Conservation (phyloP, 2,329 filamentous ascomycete genomes). For the Trichophyton benhamiae region DNA sequence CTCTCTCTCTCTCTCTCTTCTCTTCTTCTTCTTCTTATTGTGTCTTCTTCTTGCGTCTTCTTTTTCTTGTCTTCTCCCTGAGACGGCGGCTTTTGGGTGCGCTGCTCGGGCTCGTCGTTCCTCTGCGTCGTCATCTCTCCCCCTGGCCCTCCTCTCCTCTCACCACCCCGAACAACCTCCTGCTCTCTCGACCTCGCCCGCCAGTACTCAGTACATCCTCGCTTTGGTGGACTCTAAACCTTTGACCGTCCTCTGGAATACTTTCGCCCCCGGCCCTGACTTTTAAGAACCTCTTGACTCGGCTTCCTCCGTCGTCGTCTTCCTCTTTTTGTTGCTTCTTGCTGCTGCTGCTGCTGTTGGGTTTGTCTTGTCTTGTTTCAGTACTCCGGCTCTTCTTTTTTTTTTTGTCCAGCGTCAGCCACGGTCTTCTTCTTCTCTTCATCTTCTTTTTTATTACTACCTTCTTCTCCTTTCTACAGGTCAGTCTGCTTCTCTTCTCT, state of each 20-base stretch:
- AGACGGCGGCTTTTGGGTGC: no score
- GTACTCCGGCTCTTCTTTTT: slow-evolving; percentile 15
- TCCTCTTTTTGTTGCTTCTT: not conserved
- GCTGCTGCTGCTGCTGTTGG: slow-evolving; percentile 1
- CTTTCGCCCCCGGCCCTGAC: not conserved
- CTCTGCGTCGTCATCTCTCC: no score
- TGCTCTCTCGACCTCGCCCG: not conserved
- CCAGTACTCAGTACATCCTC: slow-evolving; percentile 19
- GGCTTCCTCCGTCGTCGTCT: slow-evolving; percentile 8
- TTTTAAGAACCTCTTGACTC: slow-evolving; percentile 5
- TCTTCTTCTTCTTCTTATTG: slow-evolving; percentile 4
- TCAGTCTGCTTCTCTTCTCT: not conserved
- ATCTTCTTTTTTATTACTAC: not conserved
- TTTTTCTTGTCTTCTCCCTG: slow-evolving; percentile 7
- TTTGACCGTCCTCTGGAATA: slow-evolving; percentile 19
- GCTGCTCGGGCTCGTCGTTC: no score
- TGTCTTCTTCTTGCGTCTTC: slow-evolving; percentile 16
- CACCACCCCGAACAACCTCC: no score
- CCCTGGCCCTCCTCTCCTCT: no score
- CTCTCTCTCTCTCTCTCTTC: slow-evolving; percentile 18
- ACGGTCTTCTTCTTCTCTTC: not conserved
- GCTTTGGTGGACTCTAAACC: slow-evolving; percentile 8
- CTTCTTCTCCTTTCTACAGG: not conserved
- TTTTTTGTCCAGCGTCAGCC: slow-evolving; percentile 16
- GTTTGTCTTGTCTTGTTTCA: not conserved